Conservation (phyloP, 352 stramenopile species). For the Phytophthora fragariae region DNA sequence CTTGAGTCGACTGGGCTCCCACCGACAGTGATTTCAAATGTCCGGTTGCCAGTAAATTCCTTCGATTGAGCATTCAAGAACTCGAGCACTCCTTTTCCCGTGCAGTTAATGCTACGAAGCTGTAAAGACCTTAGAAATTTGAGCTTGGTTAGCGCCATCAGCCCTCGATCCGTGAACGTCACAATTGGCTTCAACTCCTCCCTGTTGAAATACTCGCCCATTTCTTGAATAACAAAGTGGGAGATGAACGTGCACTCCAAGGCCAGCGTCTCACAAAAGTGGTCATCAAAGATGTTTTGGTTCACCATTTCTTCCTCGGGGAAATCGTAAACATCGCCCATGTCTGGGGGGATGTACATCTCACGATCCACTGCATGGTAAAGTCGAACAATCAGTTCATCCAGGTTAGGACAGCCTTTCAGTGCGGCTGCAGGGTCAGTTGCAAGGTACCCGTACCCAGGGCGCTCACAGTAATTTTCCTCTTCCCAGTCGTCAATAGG, state of each 20-base stretch:
- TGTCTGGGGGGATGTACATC: conserved; percentile 6
- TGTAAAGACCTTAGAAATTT: conserved; percentile 38
- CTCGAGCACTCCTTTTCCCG: conserved; percentile 36
- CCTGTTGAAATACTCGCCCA: conserved; percentile 40
- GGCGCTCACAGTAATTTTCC: neutral
- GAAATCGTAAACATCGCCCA: conserved; percentile 20
- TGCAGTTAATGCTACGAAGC: conserved; percentile 46
- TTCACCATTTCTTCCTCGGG: conserved; percentile 38
- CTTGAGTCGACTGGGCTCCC: conserved; percentile 16
- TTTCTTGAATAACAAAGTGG: conserved; percentile 34
- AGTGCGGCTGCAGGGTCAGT: conserved; percentile 31
- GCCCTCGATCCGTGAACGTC: conserved; percentile 41
- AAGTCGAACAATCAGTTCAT: conserved; percentile 33
- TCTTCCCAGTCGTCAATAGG: conserved; percentile 15
- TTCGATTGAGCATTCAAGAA: conserved; percentile 42
- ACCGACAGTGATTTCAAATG: conserved; percentile 42
- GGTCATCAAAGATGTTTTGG: conserved; percentile 39
- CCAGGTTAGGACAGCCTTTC: conserved; percentile 37
- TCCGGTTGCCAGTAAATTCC: conserved; percentile 35
- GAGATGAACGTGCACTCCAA: conserved; percentile 32
- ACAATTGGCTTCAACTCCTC: conserved; percentile 33
- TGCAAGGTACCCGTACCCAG: conserved; percentile 28
- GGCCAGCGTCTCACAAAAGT: conserved; percentile 33
- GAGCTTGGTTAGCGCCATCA: conserved; percentile 42
- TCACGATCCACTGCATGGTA: conserved; percentile 35